phyloP scores from a whole-genome alignment of 345 rosid species.

The Eucalyptus leucophloia region DNA sequence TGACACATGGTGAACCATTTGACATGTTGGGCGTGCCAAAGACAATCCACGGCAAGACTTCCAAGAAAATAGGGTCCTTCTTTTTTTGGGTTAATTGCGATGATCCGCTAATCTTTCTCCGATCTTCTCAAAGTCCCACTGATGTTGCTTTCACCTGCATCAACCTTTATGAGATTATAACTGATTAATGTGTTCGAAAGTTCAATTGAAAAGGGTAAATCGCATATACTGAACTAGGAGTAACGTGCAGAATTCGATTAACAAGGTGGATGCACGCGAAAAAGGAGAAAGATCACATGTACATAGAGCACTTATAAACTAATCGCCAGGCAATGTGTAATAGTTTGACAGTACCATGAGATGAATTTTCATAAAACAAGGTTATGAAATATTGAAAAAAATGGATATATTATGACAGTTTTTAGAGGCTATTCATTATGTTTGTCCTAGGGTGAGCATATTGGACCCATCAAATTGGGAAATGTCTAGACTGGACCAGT shows the following conservation, averaged over 20 bases:
- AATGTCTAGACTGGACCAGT: too few relatives aligned
- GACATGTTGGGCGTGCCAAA: not conserved
- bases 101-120: not conserved
- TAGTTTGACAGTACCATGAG: not conserved
- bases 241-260: too few relatives aligned
- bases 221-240: too few relatives aligned
- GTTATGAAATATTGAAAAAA: not conserved
- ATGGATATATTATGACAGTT: not conserved
- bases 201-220: too few relatives aligned
- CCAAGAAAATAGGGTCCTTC: not conserved
- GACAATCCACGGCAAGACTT: not conserved
- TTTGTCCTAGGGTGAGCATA: not conserved
- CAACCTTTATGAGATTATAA: not conserved
- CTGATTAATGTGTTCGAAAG: not conserved
- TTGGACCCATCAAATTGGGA: too few relatives aligned
- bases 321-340: too few relatives aligned
- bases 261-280: accelerated
- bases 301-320: not conserved
- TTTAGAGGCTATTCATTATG: not conserved
- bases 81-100: not conserved
- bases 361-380: not conserved
- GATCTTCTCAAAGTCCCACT: not conserved
- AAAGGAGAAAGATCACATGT: not conserved
- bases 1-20: not conserved
- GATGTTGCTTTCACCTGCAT: not conserved